Evolutionary conservation across 495 filamentous ascomycete genomes (phyloP).

Genomic region (Aspergillus avenaceus): DNA sequence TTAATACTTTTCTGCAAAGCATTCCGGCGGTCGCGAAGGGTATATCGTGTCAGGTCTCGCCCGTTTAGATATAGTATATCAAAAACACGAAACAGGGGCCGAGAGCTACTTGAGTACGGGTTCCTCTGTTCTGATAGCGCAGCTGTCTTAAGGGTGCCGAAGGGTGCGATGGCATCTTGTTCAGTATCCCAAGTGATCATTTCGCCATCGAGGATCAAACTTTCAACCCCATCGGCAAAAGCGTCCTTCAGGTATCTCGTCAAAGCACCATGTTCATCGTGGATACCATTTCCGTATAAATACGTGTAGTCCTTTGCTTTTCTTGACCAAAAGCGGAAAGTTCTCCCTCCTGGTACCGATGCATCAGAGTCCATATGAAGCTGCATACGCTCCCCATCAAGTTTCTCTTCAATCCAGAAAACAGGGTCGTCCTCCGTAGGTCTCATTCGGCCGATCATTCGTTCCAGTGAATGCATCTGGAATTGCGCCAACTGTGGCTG

Average conservation of each 20-base stretch:
- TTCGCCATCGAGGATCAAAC: constrained; percentile 91
- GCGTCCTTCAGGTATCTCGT: constrained; percentile 76
- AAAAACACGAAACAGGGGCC: constrained; percentile 84
- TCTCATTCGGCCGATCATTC: constrained; percentile 70
- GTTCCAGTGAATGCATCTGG: constrained; percentile 83
- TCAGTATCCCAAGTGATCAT: constrained; percentile 99
- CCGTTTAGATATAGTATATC: constrained; percentile 90
- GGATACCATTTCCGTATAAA: constrained; percentile 76
- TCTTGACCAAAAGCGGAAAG: constrained; percentile 88
- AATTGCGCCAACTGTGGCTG: constrained; percentile 96
- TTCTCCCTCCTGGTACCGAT: constrained; percentile 59
- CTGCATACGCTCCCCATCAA: constrained; percentile 97
- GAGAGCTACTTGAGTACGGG: constrained; percentile 63
- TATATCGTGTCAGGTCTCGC: constrained; percentile 71
- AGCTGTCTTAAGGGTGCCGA: constrained; percentile 91
- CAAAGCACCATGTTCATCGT: constrained; percentile 72
- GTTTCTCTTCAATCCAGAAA: constrained; percentile 98
- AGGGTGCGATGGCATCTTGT: constrained; percentile 76
- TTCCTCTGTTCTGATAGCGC: constrained; percentile 79
- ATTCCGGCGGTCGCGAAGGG: constrained; percentile 72
- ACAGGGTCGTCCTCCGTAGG: constrained; percentile 63
- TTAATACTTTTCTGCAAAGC: constrained; percentile 66
- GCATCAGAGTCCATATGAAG: constrained; percentile 83
- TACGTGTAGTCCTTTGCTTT: constrained; percentile 98
- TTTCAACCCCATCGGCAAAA: constrained; percentile 72